Evolutionary conservation across 2,329 filamentous ascomycete genomes (phyloP), one percentile per base, ranked within the genome.

Genomic region (Xenoacremonium recifei): DNA sequence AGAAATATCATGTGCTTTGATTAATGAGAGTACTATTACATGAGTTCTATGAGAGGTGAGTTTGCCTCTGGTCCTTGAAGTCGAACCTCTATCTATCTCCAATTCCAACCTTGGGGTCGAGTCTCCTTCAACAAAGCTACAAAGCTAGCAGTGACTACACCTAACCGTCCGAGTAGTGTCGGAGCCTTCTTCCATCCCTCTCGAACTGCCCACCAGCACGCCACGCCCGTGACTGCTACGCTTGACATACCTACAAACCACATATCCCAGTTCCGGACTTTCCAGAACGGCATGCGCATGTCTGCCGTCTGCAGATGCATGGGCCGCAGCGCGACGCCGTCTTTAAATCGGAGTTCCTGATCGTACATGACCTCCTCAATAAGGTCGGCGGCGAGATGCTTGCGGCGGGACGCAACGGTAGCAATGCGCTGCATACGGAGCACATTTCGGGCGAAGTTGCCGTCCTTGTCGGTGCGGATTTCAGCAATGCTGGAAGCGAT

Each of bases 291-390:
- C 66, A 72, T 72, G 13, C 69, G 57, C 47, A 60, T 59, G 44
- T 71, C 67, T 0, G 69, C 68, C 3, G 68, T 72, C 51, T 72
- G 65, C 10, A 71, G 53, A 45, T 73, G 68, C 64, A 70, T 70
- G 2, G 66, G 64, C 1, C 58, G 51, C 2, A 55, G 33, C 39
- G 54, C 51, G 5, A 31, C 17, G 16, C 40, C 55, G 2, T 48
- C 46, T 2, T 39, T 41, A 30, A 55, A 41, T 1, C 58, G 38
- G 5, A 58, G 48, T 32, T 63, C 58, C 31, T 59, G 51, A 33
- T 72, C 69, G 19, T 61, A 59, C 46, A 72, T 54, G 11, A 71
- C 48, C 46, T 73, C 69, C 39, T 72, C 70, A 6, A 71, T 51
- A 5, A 72, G 53, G 37, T 70, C 66, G 1, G 63, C 67, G 0